Conservation (phyloP, 129 eudicot genomes). For the Heracleum sosnowskyi region DNA sequence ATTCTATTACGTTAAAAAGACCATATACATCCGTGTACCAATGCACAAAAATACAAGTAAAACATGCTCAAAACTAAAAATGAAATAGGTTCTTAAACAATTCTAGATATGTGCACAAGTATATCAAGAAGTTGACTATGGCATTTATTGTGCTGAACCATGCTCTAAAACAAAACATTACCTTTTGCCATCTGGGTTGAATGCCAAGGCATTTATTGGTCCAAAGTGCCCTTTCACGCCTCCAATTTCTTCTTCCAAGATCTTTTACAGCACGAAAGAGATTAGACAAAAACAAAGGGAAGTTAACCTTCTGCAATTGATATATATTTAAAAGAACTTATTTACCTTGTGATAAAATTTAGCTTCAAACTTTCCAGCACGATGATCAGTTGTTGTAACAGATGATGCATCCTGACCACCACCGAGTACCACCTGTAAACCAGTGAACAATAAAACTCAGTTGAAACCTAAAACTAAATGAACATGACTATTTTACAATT, state of each 20-base stretch:
- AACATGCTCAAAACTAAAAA: neutral
- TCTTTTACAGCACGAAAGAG: constrained; percentile 23
- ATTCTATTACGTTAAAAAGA: neutral
- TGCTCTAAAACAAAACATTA: constrained; percentile 5
- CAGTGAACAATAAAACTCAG: constrained; percentile 3
- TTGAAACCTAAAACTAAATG: neutral
- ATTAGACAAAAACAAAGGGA: neutral
- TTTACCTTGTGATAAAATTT: constrained; percentile 93
- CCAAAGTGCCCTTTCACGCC: constrained; percentile 96
- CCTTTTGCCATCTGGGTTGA: constrained; percentile 98
- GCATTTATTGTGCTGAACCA: neutral
- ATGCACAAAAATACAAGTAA: neutral
- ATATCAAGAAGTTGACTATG: neutral
- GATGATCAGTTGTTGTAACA: constrained; percentile 94
- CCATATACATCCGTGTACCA: neutral
- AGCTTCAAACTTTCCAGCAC: constrained; percentile 98
- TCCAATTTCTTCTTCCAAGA: constrained; percentile 81
- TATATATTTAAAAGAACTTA: neutral
- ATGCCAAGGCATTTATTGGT: constrained; percentile 95
- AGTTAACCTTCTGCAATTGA: neutral
- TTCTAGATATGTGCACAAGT: neutral
- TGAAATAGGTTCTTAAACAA: neutral
- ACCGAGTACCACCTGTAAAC: constrained; percentile 85
- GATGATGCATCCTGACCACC: constrained; percentile 97
- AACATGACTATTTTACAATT: neutral